Percentiles rank a stretch among this genome's conserved stretches.
Conservation (phyloP, 805 yeast species). For the Cyberlindnera bimundalis region DNA sequence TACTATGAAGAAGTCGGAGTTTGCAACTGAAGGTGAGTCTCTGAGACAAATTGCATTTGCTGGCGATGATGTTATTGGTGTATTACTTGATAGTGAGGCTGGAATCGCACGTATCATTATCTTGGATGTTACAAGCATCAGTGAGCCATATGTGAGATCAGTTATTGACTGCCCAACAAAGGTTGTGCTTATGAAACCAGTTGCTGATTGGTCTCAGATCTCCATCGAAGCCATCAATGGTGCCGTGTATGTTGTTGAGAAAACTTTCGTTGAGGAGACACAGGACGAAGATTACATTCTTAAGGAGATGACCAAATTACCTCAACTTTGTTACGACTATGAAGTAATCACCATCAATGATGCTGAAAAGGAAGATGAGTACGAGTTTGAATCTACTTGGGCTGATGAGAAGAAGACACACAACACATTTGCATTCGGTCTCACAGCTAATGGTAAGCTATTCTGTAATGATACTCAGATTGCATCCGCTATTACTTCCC, state of each 20-base stretch:
- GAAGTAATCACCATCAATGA: slow-evolving; percentile 39
- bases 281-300: slow-evolving; percentile 30
- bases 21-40: slow-evolving; percentile 40
- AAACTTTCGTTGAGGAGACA: slow-evolving; percentile 17
- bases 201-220: slow-evolving; percentile 47
- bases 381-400: slow-evolving; percentile 28
- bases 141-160: slow-evolving; percentile 39
- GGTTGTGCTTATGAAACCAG: slow-evolving; percentile 52
- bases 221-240: slow-evolving; percentile 66
- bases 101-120: slow-evolving; percentile 48
- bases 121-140: slow-evolving; percentile 42
- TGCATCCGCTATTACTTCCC: slow-evolving; percentile 76
- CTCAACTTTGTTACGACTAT: slow-evolving; percentile 64
- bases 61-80: slow-evolving; percentile 48
- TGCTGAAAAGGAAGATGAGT: slow-evolving; percentile 10
- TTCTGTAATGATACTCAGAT: slow-evolving; percentile 58
- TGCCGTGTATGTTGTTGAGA: slow-evolving; percentile 41
- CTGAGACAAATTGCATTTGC: slow-evolving; percentile 65
- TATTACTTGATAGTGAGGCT: slow-evolving; percentile 51
- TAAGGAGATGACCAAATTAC: slow-evolving; percentile 48
- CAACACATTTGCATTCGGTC: slow-evolving; percentile 56
- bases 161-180: slow-evolving; percentile 45
- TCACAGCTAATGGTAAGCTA: slow-evolving; percentile 72
- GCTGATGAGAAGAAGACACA: slow-evolving; percentile 25
- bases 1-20: slow-evolving; percentile 27